Base-by-base conservation (phyloP, 805 yeast genomes). In the Starmerella geochares region DNA sequence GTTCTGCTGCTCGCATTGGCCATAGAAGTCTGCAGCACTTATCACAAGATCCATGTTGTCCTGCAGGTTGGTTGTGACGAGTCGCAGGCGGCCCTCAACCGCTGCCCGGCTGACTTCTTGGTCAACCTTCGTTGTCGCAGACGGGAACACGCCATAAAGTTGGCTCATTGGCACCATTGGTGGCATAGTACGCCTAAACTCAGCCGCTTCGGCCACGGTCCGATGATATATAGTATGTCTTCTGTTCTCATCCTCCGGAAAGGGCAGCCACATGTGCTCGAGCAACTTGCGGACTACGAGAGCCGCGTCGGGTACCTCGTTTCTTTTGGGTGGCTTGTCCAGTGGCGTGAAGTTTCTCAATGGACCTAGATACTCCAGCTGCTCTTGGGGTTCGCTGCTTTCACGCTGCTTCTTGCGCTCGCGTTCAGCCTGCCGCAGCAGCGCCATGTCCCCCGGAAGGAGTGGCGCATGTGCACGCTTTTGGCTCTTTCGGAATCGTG, bases 41-140 rank as follows among this genome's bases (percentile, higher is more conserved):
- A 69, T 59, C 10, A 67, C 56, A 50, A 65, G 42, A 33, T 68
- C 72, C 17, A 50, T 47, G 29, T 63, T 60, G 21, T 61, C 62
- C 7, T 57, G 54, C 13, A 58, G 51, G 33, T 65, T 62, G 17
- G 65, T 64, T 14, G 55, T 55, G 9, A 69, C 46, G 21, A 57
- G 39, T 17, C 67, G 49, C 6, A 68, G 47, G 9, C 32, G 31
- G 4, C 67, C 67, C 2, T 37, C 42, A n/a, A 52, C 49, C 25
- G 53, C 50, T 14, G 57, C 56, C 20, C 51, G 36, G 21, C 51
- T 56, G 7, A 69, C 40, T 27, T 59, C 64, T 0, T 68, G 62
- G 42, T 69, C 73, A 1, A 70, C 63, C 20, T 50, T 54, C 2
- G 73, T 69, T 3, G 69, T 60, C n/a, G 59, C 51, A 17, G 54